These are phyloP conservation scores for Skeletonema tropicum DNA, from an alignment of 108 stramenopile species.

Conservation along the genomic window DNA sequence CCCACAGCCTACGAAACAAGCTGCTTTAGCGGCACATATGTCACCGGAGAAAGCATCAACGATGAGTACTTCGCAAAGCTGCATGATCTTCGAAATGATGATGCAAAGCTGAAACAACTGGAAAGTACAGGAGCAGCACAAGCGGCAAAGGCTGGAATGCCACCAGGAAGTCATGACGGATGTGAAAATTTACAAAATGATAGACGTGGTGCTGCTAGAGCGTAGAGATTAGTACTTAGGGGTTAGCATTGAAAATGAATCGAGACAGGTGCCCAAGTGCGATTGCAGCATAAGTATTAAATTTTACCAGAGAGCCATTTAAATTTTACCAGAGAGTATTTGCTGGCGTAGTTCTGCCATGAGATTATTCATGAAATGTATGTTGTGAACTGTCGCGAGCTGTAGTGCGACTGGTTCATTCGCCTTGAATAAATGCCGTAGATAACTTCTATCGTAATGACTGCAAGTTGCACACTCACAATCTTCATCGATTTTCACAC, in stretches of 20 bases:
- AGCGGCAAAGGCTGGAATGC: constrained; percentile 13
- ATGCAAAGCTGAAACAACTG: constrained; percentile 57
- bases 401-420: constrained; percentile 45
- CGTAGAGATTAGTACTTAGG: neutral
- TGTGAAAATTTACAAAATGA: constrained; percentile 82
- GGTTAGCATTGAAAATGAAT: neutral
- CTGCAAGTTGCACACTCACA: constrained; percentile 53
- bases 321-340: constrained; percentile 51
- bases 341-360: constrained; percentile 47
- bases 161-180: constrained; percentile 71
- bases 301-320: constrained; percentile 46
- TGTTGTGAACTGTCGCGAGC: constrained; percentile 56
- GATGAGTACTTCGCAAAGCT: constrained; percentile 82
- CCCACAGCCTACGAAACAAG: constrained; percentile 86
- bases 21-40: constrained; percentile 95
- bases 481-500: constrained; percentile 42
- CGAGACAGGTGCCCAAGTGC: neutral
- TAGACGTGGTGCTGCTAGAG: constrained; percentile 33
- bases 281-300: constrained; percentile 12
- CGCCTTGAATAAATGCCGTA: constrained; percentile 60
- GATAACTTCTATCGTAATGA: constrained; percentile 55
- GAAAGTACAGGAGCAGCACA: constrained; percentile 10
- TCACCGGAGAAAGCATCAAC: constrained; percentile 86
- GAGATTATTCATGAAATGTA: constrained; percentile 59
- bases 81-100: constrained; percentile 77